Evolutionary conservation across 768 basidiomycete species (phyloP).

Genomic region (Hygrophorus pudorinus): DNA sequence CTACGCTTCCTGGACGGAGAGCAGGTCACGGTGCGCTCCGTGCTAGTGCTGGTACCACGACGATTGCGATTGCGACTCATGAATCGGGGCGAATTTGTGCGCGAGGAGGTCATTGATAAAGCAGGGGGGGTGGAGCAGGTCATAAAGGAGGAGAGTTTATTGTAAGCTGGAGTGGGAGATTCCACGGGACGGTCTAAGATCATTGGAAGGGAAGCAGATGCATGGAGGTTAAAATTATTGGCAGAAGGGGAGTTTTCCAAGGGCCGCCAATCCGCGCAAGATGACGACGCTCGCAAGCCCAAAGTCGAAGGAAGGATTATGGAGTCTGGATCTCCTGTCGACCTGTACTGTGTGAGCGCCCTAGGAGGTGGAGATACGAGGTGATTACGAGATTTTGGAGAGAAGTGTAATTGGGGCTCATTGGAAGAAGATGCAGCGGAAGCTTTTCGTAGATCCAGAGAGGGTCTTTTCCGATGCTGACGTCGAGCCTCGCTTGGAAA

Average conservation of each 20-base stretch:
- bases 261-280: conserved; percentile 9
- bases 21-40: conserved; percentile 12
- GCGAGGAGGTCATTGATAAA: conserved; percentile 27
- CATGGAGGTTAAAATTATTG: conserved; percentile 17
- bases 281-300: conserved; percentile 40
- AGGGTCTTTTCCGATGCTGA: conserved; percentile 34
- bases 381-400: conserved; percentile 38
- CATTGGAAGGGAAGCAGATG: conserved; percentile 18
- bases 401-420: conserved; percentile 39
- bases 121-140: conserved; percentile 21
- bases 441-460: conserved; percentile 26
- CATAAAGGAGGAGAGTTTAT: conserved; percentile 51
- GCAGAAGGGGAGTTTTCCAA: conserved; percentile 12
- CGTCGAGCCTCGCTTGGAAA: conserved; percentile 13
- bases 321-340: conserved; percentile 38
- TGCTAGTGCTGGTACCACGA: conserved; percentile 20
- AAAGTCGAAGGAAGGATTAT: conserved; percentile 63
- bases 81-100: conserved; percentile 19
- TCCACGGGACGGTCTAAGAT: conserved; percentile 29
- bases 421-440: conserved; percentile 9
- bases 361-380: conserved; percentile 63
- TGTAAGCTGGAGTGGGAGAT: conserved; percentile 47
- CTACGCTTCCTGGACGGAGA: conserved; percentile 6
- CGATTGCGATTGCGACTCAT: conserved; percentile 24
- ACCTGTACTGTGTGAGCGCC: conserved; percentile 64